Conservation (phyloP, 139 green algal genomes). For the Auxenochlorella pyrenoidosa region DNA sequence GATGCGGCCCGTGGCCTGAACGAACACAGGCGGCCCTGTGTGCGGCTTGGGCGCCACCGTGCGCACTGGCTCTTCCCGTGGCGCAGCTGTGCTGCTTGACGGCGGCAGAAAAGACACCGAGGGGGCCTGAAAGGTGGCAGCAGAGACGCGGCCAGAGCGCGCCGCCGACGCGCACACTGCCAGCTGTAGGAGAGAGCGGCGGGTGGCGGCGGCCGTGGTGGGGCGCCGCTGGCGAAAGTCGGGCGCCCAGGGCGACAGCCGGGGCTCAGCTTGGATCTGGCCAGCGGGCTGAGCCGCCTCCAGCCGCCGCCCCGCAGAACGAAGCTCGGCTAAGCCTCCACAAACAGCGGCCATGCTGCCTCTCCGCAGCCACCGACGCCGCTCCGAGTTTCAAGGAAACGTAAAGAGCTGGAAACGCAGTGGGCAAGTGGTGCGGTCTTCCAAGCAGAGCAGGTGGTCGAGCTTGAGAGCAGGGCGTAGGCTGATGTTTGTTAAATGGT, state of each 20-base stretch:
- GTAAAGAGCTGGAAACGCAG: no score
- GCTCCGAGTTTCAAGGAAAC: no score
- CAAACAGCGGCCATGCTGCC: background rate
- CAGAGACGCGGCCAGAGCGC: background rate
- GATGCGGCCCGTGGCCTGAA: conserved; percentile 79
- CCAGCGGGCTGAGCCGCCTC: background rate
- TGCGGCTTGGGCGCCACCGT: background rate
- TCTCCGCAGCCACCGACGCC: background rate
- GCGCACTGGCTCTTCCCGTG: background rate
- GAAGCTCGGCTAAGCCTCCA: background rate
- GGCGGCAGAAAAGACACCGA: conserved; percentile 28
- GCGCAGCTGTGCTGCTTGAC: background rate
- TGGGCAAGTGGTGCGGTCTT: no score
- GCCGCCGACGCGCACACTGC: background rate
- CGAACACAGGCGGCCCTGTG: conserved; percentile 67
- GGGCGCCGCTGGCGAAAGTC: background rate
- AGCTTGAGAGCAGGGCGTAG: no score
- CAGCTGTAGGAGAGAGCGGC: conserved; percentile 21
- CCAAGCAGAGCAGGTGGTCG: no score
- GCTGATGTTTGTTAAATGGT: no score
- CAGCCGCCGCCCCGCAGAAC: background rate
- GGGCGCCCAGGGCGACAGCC: background rate
- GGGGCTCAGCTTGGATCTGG: background rate
- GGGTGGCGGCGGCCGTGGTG: background rate
- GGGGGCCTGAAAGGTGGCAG: conserved; percentile 24